Evolutionary conservation across 1,139 yeast genomes (phyloP).

Genomic region (Zhuliangozyma parablackwelliae): DNA sequence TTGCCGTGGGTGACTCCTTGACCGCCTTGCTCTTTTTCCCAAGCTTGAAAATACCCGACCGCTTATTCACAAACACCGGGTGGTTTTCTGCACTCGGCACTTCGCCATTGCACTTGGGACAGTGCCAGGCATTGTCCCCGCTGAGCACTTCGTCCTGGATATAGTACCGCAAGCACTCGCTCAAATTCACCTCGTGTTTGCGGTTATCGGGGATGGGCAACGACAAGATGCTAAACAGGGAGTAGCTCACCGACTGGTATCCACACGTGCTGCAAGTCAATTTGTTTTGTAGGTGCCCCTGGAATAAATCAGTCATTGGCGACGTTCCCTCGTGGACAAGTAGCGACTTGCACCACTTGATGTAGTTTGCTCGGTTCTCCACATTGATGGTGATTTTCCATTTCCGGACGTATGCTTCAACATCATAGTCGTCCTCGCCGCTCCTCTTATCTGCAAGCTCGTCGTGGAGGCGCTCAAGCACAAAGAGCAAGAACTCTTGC

Average conservation of each 20-base stretch:
- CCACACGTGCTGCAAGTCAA: conserved; percentile 64
- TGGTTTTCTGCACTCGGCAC: conserved; percentile 27
- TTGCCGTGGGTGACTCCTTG: conserved; percentile 1
- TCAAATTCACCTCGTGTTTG: conserved; percentile 32
- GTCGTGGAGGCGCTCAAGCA: conserved; percentile 66
- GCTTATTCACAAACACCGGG: conserved; percentile 33
- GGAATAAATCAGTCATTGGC: conserved; percentile 59
- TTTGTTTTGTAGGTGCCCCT: conserved; percentile 65
- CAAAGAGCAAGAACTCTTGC: conserved; percentile 64
- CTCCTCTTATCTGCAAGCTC: conserved; percentile 40
- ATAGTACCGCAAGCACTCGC: conserved; percentile 63
- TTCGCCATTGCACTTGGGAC: conserved; percentile 58
- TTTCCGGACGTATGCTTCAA: conserved; percentile 24
- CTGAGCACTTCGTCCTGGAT: conserved; percentile 64
- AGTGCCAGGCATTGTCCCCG: conserved; percentile 77
- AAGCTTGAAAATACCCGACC: conserved; percentile 32
- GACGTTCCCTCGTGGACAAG: conserved; percentile 57
- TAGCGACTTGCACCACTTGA: conserved; percentile 53
- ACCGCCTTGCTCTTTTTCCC: conserved; percentile 30
- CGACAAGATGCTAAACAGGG: conserved; percentile 61
- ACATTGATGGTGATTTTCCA: conserved; percentile 31
- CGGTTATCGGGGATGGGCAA: conserved; percentile 57
- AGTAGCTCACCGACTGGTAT: conserved; percentile 51
- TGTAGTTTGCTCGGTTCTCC: conserved; percentile 46
- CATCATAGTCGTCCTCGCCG: conserved; percentile 10